Evolutionary conservation across 495 filamentous ascomycete genomes (phyloP), one percentile per base, ranked within the genome.

Genomic region (Hyaloscypha hepaticicola): DNA sequence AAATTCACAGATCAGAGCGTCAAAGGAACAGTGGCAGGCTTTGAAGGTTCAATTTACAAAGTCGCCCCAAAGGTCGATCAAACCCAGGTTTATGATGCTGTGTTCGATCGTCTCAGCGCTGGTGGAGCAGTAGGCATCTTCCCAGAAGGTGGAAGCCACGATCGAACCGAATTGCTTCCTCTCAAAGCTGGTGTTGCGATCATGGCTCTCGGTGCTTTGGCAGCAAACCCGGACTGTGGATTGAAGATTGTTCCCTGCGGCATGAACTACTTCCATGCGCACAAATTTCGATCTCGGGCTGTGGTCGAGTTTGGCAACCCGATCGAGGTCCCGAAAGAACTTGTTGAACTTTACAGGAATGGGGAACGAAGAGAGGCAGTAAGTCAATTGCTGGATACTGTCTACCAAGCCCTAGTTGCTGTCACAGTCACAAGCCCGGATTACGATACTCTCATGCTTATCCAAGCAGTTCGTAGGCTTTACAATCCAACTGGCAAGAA

Each of bases 201-300:
- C 66, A 99, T 99, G 93, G 95, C 95, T 25, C 84, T 99, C 55
- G 95, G 94, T 24, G 91, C 96, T 3, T 81, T 99, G 29, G 90
- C 90, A n/a, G 87, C 90, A 48, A 84, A 92, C 55, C 95, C 93
- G 4, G 83, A 96, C 67, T 97, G 90, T 72, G 93, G 90, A n/a
- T 73, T 99, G 67, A 96, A 91, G 75, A 98, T 99, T 70, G 90
- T 99, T n/a, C 96, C 96, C n/a, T 94, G 92, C 56, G 96, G 96
- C 65, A 98, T 98, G 95, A 99, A 99, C 72, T 99, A 99, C 76
- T 99, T 99, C 77, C 95, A 99, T 76, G 90, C 95, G 5, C 95
- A 99, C 78, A 99, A 98, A 74, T 99, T 99, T 77, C 88, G 95
- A 21, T 99, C 95, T 56, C 84, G 95, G 72, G 96, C 96, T 41